Evolutionary conservation across 306 rosid species (phyloP), one percentile per base, ranked within the genome.

Genomic region (Hylodesmum podocarpum): DNA sequence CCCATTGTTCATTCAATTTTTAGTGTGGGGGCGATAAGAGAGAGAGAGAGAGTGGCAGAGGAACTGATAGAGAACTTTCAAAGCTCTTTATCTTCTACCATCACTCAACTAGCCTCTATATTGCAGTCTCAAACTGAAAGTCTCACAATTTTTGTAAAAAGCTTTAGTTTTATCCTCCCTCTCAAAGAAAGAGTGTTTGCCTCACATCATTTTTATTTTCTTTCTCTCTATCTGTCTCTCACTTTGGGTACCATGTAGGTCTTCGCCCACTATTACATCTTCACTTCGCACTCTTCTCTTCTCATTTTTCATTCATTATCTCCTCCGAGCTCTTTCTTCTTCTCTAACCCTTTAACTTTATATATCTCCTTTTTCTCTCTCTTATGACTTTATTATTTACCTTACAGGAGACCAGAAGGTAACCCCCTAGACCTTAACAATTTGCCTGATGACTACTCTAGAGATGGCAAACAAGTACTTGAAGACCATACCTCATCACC

Each of bases 21-120:
- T 53, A 79, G 80, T 50, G 78, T 29, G 64, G 50, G 73, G 75
- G 68, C 16, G 72, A 76, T 10, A 64, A 34, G 78, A 75, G 39
- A 57, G 82, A 78, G 70, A 36, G 85, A 72, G 41, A 54, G 84
- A 49, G 89, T 91, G 98, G 95, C 98, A 93, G 97, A 91, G 50
- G 82, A 92, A 95, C 99, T 90, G 97, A 95, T 92, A 89, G 99
- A 90, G 91, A 92, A 92, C 96, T 92, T 92, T 95, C 96, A 95
- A 92, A 88, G 87, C 97, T 90, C 98, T 84, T 88, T 92, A 84
- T 92, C 93, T 89, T 89, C 88, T 82, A 88, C 93, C 95, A 85
- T 89, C 88, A 87, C 93, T 95, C 93, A 86, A 87, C 93, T 83
- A 90, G 89, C 89, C 87, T 84, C 82, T 82, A 86, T 64, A 89